Base-by-base conservation (phyloP, 2,329 filamentous ascomycete species). In the Mollisia scopiformis region DNA sequence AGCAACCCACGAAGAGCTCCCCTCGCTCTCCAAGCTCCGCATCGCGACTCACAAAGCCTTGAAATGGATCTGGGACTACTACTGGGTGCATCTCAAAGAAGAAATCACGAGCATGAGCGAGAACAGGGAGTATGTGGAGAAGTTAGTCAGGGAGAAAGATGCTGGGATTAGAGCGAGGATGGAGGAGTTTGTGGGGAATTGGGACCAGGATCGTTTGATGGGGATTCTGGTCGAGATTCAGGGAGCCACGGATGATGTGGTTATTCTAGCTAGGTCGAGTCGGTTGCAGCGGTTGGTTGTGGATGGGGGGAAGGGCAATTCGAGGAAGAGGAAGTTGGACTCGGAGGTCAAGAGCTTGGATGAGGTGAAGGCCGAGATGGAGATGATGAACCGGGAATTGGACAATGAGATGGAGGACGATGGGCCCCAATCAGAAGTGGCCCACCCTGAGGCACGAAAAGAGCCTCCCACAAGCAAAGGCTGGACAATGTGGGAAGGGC, bases 1-100 rank as follows among this genome's bases (percentile, higher is more conserved):
- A 77, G 91, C 91, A 46, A 96, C 93, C 41, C 93, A 98, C 74
- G 91, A 96, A 75, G 90, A 93, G 72, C 79, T 97, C 59, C 93
- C 93, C 0, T 88, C 88, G 1, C 79, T 97, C 56, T 81, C 84
- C 11, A 87, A 92, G 64, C 79, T 97, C 63, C 85, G 92, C 55
- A 82, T 82, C 35, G 90, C 90, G 1, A 86, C 89, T 1, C 78
- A 81, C 64, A 86, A 89, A 68, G 91, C 90, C 1, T 79, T 97
- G 63, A 80, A 81, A 47, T 97, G 93, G 93, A 87, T 97, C 55
- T 97, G 92, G 91, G 83, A 88, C 56, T 91, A 91, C 74, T 97
- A 96, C 78, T 98, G 93, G 93, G 76, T 71, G 13, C 76, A 78
- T 37, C 72, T 87, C 21, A 79, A 59, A 1, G 25, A 50, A 21